phyloP scores from a whole-genome alignment of 2,329 filamentous ascomycete genomes.

The Dendryphion nanum region DNA sequence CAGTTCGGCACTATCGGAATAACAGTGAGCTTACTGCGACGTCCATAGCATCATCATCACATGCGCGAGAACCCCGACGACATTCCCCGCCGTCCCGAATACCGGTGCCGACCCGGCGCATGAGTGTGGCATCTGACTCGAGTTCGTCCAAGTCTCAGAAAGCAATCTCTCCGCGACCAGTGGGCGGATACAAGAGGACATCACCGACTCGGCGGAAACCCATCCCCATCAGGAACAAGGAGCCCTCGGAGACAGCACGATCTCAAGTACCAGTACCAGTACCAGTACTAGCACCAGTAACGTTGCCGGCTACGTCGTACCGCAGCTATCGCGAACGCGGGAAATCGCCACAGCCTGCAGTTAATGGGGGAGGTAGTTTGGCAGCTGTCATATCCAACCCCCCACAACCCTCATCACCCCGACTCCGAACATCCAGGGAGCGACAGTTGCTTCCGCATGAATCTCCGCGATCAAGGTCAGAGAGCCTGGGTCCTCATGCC shows the following conservation, averaged over 20 bases:
- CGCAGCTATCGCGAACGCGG: constrained; percentile 31
- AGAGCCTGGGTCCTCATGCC: constrained; percentile 17
- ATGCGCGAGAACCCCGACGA: constrained; percentile 13
- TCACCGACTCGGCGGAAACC: constrained; percentile 23
- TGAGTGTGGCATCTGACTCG: constrained; percentile 35
- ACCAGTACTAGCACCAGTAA: constrained; percentile 14
- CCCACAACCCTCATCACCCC: constrained; percentile 31
- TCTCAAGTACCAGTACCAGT: too few relatives aligned
- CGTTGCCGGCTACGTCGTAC: constrained; percentile 28
- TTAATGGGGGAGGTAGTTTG: constrained; percentile 22
- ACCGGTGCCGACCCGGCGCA: constrained; percentile 28
- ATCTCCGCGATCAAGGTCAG: constrained; percentile 20
- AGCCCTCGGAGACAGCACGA: constrained; percentile 8
- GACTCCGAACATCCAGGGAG: constrained; percentile 35
- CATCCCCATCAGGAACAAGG: constrained; percentile 3
- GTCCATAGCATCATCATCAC: neutral
- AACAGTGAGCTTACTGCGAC: constrained; percentile 14
- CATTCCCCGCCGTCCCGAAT: constrained; percentile 33
- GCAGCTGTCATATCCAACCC: constrained; percentile 26
- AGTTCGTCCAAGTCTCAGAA: constrained; percentile 35
- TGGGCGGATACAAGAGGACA: constrained; percentile 16
- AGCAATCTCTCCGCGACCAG: constrained; percentile 16
- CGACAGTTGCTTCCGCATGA: constrained; percentile 24
- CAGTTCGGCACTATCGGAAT: too few relatives aligned
- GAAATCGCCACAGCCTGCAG: constrained; percentile 25